Evolutionary conservation across 495 filamentous ascomycete genomes (phyloP), one percentile per base, ranked within the genome.

Genomic region (Aspergillus panamensis): DNA sequence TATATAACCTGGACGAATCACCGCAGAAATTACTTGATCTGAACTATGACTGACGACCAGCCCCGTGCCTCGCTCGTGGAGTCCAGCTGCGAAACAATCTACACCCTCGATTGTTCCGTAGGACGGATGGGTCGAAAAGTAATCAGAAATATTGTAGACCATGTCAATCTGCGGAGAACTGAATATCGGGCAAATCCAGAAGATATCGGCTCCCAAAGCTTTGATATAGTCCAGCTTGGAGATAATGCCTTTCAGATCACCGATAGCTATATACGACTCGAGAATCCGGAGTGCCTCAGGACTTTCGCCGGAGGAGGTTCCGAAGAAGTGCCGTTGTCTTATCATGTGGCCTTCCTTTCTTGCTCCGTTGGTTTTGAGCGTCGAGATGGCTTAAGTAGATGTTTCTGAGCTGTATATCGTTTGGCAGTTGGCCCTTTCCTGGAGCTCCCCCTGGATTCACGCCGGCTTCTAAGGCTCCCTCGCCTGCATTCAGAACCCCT

Each of bases 41-140:
- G 77, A 81, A 12, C 83, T 86, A 55, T 86, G 83, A 57, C 84
- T 86, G 21, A 84, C 74, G 1, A 85, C 83, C n/a, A 84, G 65
- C 13, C 73, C 77, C 69, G 85, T 79, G 10, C 73, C 77, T 33
- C 79, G 69, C 48, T 70, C 69, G 55, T 83, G 78, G 37, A 79
- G 70, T 39, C 71, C 78, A 0, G 61, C 53, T 31, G 82, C 78
- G 9, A 86, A 68, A 1, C 65, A 51, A 47, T 85, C 81, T 29
- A 82, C 70, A 66, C 85, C 83, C 21, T 72, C 64, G 3, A 83
- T 69, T 1, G 79, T 81, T 10, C 83, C 83, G 54, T 85, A 86
- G 1, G 71, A 70, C 0, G 76, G 74, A 51, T 82, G 72, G 25
- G 83, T 75, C 14, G 70, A 74, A 47, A 80, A 70, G 59, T 88